phyloP scores from a whole-genome alignment of 768 basidiomycete genomes.

The Sarcomyxa edulis region DNA sequence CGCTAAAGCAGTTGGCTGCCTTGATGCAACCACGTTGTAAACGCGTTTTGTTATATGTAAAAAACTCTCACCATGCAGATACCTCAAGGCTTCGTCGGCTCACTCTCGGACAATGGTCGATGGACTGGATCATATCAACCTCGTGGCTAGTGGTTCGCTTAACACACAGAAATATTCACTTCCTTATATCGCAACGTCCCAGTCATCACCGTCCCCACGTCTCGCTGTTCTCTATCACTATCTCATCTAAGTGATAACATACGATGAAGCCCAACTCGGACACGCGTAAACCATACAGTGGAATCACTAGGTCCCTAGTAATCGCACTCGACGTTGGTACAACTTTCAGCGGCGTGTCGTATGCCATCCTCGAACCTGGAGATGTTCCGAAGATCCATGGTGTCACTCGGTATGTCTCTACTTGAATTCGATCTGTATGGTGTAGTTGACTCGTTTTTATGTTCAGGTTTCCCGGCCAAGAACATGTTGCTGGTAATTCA shows the following conservation, averaged over 20 bases:
- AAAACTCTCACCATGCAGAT: too few species aligned
- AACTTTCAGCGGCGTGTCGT: conserved; percentile 80
- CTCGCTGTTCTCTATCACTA: too few species aligned
- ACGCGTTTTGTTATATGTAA: too few species aligned
- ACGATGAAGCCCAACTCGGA: conserved; percentile 51
- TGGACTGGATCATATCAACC: too few species aligned
- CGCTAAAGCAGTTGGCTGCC: too few species aligned
- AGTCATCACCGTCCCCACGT: too few species aligned
- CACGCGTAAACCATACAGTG: conserved; percentile 70
- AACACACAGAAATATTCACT: too few species aligned
- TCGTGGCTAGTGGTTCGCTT: too few species aligned
- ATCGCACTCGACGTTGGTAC: conserved; percentile 81
- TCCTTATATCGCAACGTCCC: too few species aligned
- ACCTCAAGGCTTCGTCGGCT: too few species aligned
- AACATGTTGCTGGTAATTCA: conserved; percentile 80
- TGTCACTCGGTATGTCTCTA: conserved; percentile 61
- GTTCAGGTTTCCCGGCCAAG: conserved; percentile 74
- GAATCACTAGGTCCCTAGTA: conserved; percentile 58
- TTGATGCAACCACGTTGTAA: too few species aligned
- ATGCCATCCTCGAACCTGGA: conserved; percentile 76
- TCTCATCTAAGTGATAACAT: too few species aligned
- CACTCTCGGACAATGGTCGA: neutral
- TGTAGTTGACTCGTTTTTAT: neutral
- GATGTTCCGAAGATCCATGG: conserved; percentile 80
- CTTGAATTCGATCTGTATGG: conserved; percentile 4